Evolutionary conservation across 1,284 basidiomycete species (phyloP).

Genomic region (Tilletia setariae): DNA sequence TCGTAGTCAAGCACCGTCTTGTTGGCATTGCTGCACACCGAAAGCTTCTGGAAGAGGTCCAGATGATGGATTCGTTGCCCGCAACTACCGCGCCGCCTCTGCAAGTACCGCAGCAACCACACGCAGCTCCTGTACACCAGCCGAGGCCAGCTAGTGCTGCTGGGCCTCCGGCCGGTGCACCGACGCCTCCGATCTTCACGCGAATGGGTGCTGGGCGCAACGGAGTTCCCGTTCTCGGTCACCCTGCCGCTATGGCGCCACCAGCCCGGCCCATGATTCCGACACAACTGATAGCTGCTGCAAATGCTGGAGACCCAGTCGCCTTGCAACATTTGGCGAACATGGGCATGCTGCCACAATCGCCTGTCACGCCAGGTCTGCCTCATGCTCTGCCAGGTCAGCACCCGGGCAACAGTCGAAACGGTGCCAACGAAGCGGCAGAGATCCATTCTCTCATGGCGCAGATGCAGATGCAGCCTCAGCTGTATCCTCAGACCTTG

Average conservation of each 20-base stretch:
- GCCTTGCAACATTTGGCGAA: neutral
- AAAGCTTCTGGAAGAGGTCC: constrained; percentile 86
- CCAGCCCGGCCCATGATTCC: neutral
- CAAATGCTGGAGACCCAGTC: neutral
- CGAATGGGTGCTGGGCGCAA: neutral
- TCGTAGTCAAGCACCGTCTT: constrained; percentile 42
- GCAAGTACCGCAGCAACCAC: neutral
- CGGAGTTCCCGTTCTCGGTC: neutral
- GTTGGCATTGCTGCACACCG: constrained; percentile 66
- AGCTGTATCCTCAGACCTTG: neutral
- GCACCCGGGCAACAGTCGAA: neutral
- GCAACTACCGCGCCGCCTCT: neutral
- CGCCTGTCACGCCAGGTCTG: neutral
- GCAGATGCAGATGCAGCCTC: constrained; percentile 5
- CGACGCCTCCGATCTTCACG: neutral
- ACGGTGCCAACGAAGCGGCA: neutral
- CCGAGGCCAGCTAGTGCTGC: constrained; percentile 1
- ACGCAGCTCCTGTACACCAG: neutral
- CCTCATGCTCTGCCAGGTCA: neutral
- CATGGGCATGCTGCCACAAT: neutral
- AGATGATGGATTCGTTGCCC: constrained; percentile 61
- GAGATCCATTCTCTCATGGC: constrained; percentile 7
- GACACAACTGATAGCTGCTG: constrained; percentile 3
- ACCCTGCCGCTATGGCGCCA: neutral
- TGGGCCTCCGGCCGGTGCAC: neutral